Base-by-base conservation (phyloP, 768 basidiomycete genomes). In the Mycena chlorophos region DNA sequence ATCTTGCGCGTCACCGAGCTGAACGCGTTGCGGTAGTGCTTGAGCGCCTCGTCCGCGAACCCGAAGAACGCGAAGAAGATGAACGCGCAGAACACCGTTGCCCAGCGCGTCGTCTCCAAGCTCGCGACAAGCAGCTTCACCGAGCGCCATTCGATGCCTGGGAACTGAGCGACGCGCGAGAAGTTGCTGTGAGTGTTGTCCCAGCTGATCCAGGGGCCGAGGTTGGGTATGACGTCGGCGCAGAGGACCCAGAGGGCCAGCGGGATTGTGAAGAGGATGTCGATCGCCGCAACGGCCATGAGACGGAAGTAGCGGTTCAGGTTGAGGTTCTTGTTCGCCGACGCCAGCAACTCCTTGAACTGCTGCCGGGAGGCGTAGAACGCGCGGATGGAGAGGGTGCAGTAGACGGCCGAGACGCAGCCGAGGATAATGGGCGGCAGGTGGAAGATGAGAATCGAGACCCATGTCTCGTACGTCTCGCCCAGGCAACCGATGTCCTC, bases 11-110 rank as follows among this genome's bases (percentile, higher is more conserved):
- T 71, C 23, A 81, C 71, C 2, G 73, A 71, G 29, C 53, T 39
- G 56, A 76, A 68, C 0, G 72, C 75, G 5, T 66, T 64, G 10
- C 73, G 69, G 63, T 87, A 87, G 58, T 82, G 70, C 63, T 73
- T 78, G 54, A 75, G 71, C 25, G 86, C 84, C 64, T 87, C 87
- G 23, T 78, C 76, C 10, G 80, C 82, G 49, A 86, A 80, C 1
- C 85, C 86, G 63, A 89, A 88, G 73, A 85, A 81, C n/a, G 66
- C 68, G 63, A 88, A 88, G 73, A 88, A 88, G 39, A 80, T 14
- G 55, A 86, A 67, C 3, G 82, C 79, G 58, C 78, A 80, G 29
- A 75, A 57, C 6, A 82, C 57, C 17, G 72, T 61, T 22, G 73
- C 50, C 83, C 83, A 84, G 49, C 84, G 77, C 4, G 68, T 72